Evolutionary conservation across 345 rosid species (phyloP).

Genomic region (Erodium maritimum): DNA sequence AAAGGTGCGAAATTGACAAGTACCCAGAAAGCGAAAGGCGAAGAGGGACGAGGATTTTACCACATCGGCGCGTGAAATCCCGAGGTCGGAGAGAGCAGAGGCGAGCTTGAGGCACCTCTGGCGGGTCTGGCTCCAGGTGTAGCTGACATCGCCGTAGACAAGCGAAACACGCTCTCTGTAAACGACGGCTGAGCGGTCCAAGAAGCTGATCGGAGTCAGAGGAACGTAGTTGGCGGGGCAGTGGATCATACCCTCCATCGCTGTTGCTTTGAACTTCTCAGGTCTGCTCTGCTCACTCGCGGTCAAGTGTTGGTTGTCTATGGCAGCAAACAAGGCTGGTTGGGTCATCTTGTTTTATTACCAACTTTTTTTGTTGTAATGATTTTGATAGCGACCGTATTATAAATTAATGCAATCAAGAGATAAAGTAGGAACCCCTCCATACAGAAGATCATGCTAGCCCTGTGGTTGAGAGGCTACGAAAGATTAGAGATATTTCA

Average conservation of each 20-base stretch:
- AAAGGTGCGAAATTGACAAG: not conserved
- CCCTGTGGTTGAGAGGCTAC: too few relatives aligned
- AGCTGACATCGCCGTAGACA: constrained; percentile 33
- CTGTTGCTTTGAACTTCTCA: not conserved
- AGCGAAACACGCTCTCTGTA: constrained; percentile 33
- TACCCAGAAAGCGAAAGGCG: not conserved
- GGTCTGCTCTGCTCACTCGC: too few relatives aligned
- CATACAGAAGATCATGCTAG: too few relatives aligned
- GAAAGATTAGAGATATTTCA: too few relatives aligned
- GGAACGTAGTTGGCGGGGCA: constrained; percentile 47
- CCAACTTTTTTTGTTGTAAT: too few relatives aligned
- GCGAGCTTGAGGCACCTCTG: constrained; percentile 50
- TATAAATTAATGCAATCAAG: too few relatives aligned
- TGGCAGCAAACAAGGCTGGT: too few relatives aligned
- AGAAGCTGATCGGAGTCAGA: constrained; percentile 46
- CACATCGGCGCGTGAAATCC: constrained; percentile 37
- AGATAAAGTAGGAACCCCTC: too few relatives aligned
- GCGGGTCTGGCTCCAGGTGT: constrained; percentile 43
- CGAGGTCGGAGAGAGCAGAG: constrained; percentile 37
- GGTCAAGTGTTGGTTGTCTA: too few relatives aligned
- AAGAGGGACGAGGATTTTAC: constrained; percentile 12
- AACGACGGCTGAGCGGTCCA: constrained; percentile 44
- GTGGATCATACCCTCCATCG: constrained; percentile 33
- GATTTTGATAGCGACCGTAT: too few relatives aligned
- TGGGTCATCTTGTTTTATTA: too few relatives aligned